phyloP scores from a whole-genome alignment of 2,329 filamentous ascomycete genomes.

The Sphaceloma murrayae region DNA sequence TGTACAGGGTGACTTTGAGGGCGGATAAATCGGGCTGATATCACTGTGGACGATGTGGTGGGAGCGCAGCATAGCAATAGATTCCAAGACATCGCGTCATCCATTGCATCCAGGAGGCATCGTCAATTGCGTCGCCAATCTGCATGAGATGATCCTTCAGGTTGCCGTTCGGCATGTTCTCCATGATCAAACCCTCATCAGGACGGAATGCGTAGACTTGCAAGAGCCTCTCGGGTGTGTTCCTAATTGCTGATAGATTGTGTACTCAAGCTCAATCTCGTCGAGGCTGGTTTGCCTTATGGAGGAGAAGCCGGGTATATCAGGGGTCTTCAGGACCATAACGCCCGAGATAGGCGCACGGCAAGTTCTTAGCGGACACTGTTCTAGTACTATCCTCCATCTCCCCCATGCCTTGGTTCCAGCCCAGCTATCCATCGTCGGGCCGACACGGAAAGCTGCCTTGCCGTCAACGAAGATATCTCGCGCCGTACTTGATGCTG shows the following conservation, averaged over 20 bases:
- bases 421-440: too few relatives aligned
- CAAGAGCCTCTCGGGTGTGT: slow-evolving; percentile 1
- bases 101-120: neutral
- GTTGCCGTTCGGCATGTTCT: slow-evolving; percentile 1
- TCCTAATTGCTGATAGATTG: slow-evolving; percentile 2
- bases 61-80: neutral
- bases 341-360: neutral
- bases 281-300: neutral
- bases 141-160: neutral
- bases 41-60: slow-evolving; percentile 4
- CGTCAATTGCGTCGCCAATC: neutral
- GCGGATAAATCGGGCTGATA: slow-evolving; percentile 5
- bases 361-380: neutral
- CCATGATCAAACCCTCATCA: slow-evolving; percentile 1
- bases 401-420: neutral
- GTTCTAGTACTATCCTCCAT: neutral
- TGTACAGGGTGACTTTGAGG: neutral
- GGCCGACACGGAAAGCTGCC: too few relatives aligned
- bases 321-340: neutral
- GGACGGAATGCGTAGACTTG: neutral
- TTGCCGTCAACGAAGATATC: too few relatives aligned
- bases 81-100: slow-evolving; percentile 9
- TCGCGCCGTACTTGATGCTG: too few relatives aligned
- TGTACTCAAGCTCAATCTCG: neutral
- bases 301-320: neutral